Base-by-base conservation (phyloP, 225 moss, liverwort and hornwort species). In the Marchantia polymorpha region DNA sequence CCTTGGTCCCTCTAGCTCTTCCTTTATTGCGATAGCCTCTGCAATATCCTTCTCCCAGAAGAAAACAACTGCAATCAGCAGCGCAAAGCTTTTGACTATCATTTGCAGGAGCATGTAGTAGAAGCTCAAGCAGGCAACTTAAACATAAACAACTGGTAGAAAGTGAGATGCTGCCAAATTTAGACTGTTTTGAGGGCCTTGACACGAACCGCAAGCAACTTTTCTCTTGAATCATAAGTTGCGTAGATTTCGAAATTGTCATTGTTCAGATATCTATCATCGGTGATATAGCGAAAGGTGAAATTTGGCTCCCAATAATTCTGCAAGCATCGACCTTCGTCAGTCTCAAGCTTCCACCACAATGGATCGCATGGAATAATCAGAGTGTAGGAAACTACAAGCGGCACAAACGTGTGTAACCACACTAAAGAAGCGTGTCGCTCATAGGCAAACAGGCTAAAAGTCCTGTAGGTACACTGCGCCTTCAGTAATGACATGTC, bases 161-260 rank as follows among this genome's bases (percentile, higher is more conserved):
- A 39, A 25, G 52, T 52, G 56, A 58, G 10, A 50, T 49, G n/a
- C 22, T 22, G 8, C 70, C 49, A 16, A 0, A 15, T 70, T 20
- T 20, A 39, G 14, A 48, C 30, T 71, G 3, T 71, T 75, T 59
- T 19, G 75, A 19, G 58, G 75, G 58, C 65, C 25, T 55, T 27
- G 25, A 26, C 20, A 82, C 84, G 76, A 12, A 88, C 87, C 87
- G 82, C 64, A 25, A 83, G 81, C 29, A 88, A 70, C 76, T 85
- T 88, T 76, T 88, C 84, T 51, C 85, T 67, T 20, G 87, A 82
- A n/a, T 88, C 84, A 47, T 82, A 88, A 10, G 74, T 88, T 10
- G 87, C 87, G 60, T n/a, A 88, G 22, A 88, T 85, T 64, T 88
- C 87, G 15, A 88, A 85, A 54, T 88, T 83, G 83, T 88, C 82